Evolutionary conservation across 768 basidiomycete species (phyloP), one percentile per base, ranked within the genome.

Genomic region (Termitomyces heimii): DNA sequence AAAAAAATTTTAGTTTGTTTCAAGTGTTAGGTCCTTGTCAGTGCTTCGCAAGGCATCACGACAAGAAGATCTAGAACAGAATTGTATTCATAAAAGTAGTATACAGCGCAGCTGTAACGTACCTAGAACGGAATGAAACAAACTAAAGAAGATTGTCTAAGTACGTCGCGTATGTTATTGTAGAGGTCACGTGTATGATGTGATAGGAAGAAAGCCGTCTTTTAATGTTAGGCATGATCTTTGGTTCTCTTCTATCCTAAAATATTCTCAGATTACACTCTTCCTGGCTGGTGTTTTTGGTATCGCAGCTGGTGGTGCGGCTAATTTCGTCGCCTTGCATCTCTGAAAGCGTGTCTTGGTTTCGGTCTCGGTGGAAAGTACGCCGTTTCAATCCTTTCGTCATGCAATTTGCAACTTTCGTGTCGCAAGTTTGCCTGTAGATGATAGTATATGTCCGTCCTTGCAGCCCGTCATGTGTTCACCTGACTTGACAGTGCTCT

Each of bases 311-410:
- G 80, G 77, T 35, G 78, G 72, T 13, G 73, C 77, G 16, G 67
- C 74, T 3, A 77, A 74, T 61, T 82, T 81, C 59, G 70, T 73
- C 35, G 63, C 76, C 1, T 81, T 62, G 77, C 73, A 29, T 71
- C 77, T 24, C 65, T 81, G 53, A 66, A 75, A 16, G 78, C 77
- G 10, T 79, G 76, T 58, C 64, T 78, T 59, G 79, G 78, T 28
- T 78, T 81, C 54, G 80, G 80, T n/a, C 64, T 81, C 7, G 79
- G 80, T 51, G 81, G 82, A 64, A 77, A 82, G 77, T 74, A 64
- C 57, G 81, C 55, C 34, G 43, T 20, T 40, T 45, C 26, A n/a
- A 35, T 68, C 4, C 10, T n/a, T 12, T n/a, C n/a, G n/a, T 18
- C n/a, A 20, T 16, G 3, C 24, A 46, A 44, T 64, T 69, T 45